phyloP scores from a whole-genome alignment of 352 stramenopile species.

The Pythium dissimile region DNA sequence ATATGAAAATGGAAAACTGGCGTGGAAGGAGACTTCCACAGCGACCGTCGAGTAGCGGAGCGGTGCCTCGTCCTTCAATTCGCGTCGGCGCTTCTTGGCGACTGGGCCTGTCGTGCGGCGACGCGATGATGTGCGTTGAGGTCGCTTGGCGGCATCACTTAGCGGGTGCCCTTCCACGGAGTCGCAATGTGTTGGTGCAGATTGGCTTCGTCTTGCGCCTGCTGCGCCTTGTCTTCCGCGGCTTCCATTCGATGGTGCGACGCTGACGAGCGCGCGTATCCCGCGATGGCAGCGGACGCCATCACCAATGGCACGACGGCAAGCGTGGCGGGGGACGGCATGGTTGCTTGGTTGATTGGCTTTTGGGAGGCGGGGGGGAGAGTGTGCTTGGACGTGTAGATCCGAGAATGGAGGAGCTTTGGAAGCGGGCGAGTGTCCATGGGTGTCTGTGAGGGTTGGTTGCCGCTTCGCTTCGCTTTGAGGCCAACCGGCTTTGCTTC shows the following conservation, averaged over 20 bases:
- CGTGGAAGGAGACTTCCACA: background rate
- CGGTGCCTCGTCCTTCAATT: background rate
- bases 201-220: conserved; percentile 35
- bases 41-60: too few relatives aligned
- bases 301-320: conserved; percentile 59
- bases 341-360: conserved; percentile 1
- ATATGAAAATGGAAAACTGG: too few relatives aligned
- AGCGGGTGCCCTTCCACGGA: conserved; percentile 69
- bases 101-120: background rate
- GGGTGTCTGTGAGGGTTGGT: too few relatives aligned
- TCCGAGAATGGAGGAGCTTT: conserved; percentile 15
- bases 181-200: conserved; percentile 65
- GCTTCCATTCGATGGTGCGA: conserved; percentile 39
- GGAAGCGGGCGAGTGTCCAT: too few relatives aligned
- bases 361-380: background rate
- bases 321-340: conserved; percentile 31
- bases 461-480: background rate
- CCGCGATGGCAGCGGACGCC: conserved; percentile 55
- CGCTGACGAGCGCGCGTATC: conserved; percentile 53
- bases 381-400: too few relatives aligned
- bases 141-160: conserved; percentile 5
- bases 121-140: too few relatives aligned
- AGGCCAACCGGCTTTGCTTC: conserved; percentile 4
- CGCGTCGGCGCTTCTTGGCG: background rate
- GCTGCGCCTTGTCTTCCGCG: conserved; percentile 26